Base-by-base conservation (phyloP, 2,329 filamentous ascomycete genomes). In the Seiridium unicorne region DNA sequence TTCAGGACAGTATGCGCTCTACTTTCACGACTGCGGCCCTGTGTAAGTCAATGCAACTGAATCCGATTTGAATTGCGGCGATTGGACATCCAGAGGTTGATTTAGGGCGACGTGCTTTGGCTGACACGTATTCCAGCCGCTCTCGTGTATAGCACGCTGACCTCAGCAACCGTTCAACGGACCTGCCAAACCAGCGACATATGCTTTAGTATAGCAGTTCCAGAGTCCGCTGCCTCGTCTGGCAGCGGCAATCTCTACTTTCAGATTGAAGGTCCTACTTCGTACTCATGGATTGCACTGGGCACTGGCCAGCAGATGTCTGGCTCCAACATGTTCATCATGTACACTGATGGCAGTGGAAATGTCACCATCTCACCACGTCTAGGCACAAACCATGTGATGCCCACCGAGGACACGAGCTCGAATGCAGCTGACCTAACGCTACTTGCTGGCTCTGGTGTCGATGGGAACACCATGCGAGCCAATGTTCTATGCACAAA, bases 361-460 rank as follows among this genome's bases (percentile, higher is more conserved):
- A 88, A 89, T 67, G 78, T 89, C 32, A 89, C 87, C 1, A 69
- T 89, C 57, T 88, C 85, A 62, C 79, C 85, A 1, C 82, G 87
- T 31, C 66, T 70, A 3, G 84, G 81, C 36, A 73, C 66, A 0
- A 77, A 78, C 6, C 76, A 88, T 63, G 63, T 70, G 42, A 72
- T 76, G 74, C 87, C 87, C 0, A 51, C 72, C 34, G 68, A 74
- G 46, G 81, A 83, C 70, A 74, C 73, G 1, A 68, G 66, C 57
- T 69, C 72, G 55, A 66, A 70, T 1, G 72, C 76, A 5, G 74
- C 76, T 32, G 72, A 78, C 38, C 70, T 89, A 31, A 76, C 81
- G 42, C 76, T 89, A 3, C 78, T 89, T 2, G 79, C 74, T 0
- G 86, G 87, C 54, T 88, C 84, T 51, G 87, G 86, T 44, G 74